A percentile compares a stretch with the other conserved stretches of the same genome.
These are phyloP conservation scores for Fusarium guadeloupense DNA, from an alignment of 2,329 filamentous ascomycete genomes.

Conservation along the genomic window DNA sequence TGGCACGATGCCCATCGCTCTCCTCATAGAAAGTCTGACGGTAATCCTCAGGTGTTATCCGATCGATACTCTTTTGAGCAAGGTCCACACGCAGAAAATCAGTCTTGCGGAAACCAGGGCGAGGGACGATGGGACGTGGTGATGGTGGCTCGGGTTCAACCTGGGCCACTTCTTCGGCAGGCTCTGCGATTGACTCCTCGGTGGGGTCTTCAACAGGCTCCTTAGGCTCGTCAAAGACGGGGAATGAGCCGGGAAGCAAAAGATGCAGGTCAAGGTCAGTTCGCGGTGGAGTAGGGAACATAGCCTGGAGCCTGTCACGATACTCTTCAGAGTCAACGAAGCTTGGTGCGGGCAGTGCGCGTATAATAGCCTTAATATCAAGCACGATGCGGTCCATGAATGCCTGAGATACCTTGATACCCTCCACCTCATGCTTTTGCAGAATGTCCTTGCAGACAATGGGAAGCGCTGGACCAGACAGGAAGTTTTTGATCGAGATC, in stretches of 20 bases:
- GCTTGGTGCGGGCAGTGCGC: slow-evolving; percentile 43
- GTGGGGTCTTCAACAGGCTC: not conserved
- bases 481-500: slow-evolving; percentile 37
- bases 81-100: slow-evolving; percentile 23
- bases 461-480: slow-evolving; percentile 41
- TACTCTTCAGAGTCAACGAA: slow-evolving; percentile 42
- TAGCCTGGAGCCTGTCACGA: slow-evolving; percentile 35
- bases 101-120: slow-evolving; percentile 18
- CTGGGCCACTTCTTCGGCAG: not conserved
- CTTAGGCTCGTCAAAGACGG: slow-evolving; percentile 31
- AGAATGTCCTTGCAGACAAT: slow-evolving; percentile 42
- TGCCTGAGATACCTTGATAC: slow-evolving; percentile 31
- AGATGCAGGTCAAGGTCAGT: slow-evolving; percentile 28
- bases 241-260: slow-evolving; percentile 43
- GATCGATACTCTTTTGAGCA: slow-evolving; percentile 14
- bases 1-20: slow-evolving; percentile 31
- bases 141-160: not conserved
- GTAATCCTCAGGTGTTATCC: slow-evolving; percentile 31
- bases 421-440: slow-evolving; percentile 5
- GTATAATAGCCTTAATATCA: slow-evolving; percentile 45
- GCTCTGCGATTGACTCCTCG: not conserved
- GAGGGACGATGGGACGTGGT: slow-evolving; percentile 9
- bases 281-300: slow-evolving; percentile 31
- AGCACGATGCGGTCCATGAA: slow-evolving; percentile 43
- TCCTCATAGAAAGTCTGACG: slow-evolving; percentile 31